phyloP scores from a whole-genome alignment of 768 basidiomycete genomes.

The Xanthoconium purpureum region DNA sequence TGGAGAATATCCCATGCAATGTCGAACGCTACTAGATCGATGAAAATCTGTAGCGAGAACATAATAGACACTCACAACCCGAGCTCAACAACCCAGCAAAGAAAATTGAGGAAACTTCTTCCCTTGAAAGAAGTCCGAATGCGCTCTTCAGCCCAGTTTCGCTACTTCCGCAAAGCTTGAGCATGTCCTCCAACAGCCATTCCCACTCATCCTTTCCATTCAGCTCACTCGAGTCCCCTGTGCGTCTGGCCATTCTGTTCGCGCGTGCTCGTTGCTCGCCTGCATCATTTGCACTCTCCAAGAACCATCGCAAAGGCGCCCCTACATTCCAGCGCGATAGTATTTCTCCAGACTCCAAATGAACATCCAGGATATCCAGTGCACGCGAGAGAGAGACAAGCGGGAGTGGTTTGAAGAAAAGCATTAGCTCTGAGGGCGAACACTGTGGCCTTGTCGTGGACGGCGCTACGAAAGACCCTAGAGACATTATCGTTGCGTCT shows the following conservation, averaged over 20 bases:
- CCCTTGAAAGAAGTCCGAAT: conserved; percentile 68
- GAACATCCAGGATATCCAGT: conserved; percentile 89
- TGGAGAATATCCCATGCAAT: conserved; percentile 64
- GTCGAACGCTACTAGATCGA: conserved; percentile 49
- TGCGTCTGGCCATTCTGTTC: conserved; percentile 75
- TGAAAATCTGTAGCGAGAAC: conserved; percentile 3
- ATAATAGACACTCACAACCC: conserved; percentile 64
- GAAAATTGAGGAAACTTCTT: conserved; percentile 80
- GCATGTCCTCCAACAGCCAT: conserved; percentile 86
- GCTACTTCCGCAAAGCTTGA: conserved; percentile 65
- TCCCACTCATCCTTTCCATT: conserved; percentile 77
- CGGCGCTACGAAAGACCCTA: conserved; percentile 77
- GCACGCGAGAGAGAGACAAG: conserved; percentile 71
- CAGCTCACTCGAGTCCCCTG: conserved; percentile 54
- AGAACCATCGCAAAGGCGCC: conserved; percentile 85
- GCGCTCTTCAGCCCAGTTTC: conserved; percentile 68
- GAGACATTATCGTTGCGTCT: conserved; percentile 77
- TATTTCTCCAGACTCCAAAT: conserved; percentile 92
- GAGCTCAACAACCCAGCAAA: conserved; percentile 82
- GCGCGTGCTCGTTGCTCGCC: conserved; percentile 81
- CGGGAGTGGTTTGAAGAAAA: conserved; percentile 82
- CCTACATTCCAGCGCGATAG: conserved; percentile 84
- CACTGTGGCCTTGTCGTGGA: conserved; percentile 55
- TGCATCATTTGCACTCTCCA: conserved; percentile 66
- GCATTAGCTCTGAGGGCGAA: conserved; percentile 66